These are phyloP conservation scores for Periconia digitata DNA, from an alignment of 2,329 filamentous ascomycete genomes.

Conservation along the genomic window DNA sequence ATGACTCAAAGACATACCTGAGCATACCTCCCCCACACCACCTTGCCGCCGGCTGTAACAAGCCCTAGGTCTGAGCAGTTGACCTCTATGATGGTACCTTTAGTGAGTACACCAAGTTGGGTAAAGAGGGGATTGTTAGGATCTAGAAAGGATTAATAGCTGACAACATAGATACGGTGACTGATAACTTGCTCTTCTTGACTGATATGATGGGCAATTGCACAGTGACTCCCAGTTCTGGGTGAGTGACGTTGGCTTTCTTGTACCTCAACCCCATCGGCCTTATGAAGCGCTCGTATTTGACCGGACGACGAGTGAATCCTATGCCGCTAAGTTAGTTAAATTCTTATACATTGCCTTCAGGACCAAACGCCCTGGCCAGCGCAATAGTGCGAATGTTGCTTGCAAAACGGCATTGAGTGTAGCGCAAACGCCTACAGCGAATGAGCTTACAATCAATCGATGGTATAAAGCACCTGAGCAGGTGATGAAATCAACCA, in stretches of 20 bases:
- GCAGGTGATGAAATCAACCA: too few species aligned
- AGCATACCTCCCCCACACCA: constrained; percentile 41
- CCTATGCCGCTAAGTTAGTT: too few species aligned
- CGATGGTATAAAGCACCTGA: too few species aligned
- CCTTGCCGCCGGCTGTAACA: constrained; percentile 87
- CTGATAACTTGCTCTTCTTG: constrained; percentile 84
- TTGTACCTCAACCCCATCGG: constrained; percentile 74
- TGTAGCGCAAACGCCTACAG: too few species aligned
- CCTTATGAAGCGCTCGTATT: constrained; percentile 55
- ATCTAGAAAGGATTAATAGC: constrained; percentile 79
- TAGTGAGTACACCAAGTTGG: constrained; percentile 67
- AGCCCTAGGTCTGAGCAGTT: constrained; percentile 91
- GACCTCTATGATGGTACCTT: constrained; percentile 70
- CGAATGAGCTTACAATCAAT: too few species aligned
- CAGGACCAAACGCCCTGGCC: too few species aligned
- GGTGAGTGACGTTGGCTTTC: constrained; percentile 74
- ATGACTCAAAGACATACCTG: too few species aligned
- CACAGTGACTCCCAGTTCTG: constrained; percentile 82
- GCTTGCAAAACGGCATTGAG: too few species aligned
- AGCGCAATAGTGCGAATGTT: too few species aligned
- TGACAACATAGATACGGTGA: constrained; percentile 50
- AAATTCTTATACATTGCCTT: too few species aligned
- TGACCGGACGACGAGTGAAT: constrained; percentile 86
- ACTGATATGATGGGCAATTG: constrained; percentile 68
- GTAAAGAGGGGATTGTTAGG: constrained; percentile 50